Conservation (phyloP, 805 yeast species). For the Teunomyces atbi region DNA sequence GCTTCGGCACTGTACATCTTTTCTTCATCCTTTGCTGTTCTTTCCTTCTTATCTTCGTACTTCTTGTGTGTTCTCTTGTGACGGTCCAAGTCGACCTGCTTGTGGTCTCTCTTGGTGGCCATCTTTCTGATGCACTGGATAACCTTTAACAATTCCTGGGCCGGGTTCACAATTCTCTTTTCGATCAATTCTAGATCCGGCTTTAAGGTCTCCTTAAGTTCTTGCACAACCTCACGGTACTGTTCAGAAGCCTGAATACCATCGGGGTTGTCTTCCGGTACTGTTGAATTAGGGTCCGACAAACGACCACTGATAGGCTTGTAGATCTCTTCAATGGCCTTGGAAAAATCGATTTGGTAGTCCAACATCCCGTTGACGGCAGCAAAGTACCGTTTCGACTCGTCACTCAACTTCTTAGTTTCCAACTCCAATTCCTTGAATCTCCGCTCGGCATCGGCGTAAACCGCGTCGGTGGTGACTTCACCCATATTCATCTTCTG, state of each 20-base stretch:
- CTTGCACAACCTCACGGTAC: conserved; percentile 83
- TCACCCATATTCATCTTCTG: conserved; percentile 87
- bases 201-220: conserved; percentile 77
- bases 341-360: conserved; percentile 93
- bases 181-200: conserved; percentile 95
- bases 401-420: conserved; percentile 85
- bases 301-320: conserved; percentile 93
- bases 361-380: conserved; percentile 93
- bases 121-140: conserved; percentile 84
- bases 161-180: conserved; percentile 83
- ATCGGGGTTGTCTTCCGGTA: conserved; percentile 93
- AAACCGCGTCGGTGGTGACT: conserved; percentile 70
- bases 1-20: conserved; percentile 85
- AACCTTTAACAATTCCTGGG: conserved; percentile 82
- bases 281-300: conserved; percentile 82
- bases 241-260: conserved; percentile 94
- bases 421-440: conserved; percentile 89
- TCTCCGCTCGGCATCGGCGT: conserved; percentile 92
- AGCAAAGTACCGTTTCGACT: conserved; percentile 82
- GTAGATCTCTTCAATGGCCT: conserved; percentile 91
- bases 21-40: conserved; percentile 87
- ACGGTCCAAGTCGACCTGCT: conserved; percentile 91
- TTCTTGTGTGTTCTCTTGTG: conserved; percentile 68
- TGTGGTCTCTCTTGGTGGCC: conserved; percentile 94
- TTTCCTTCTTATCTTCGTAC: conserved; percentile 78